Evolutionary conservation across 768 basidiomycete species (phyloP).

Genomic region (Leccinum subgranulosum): DNA sequence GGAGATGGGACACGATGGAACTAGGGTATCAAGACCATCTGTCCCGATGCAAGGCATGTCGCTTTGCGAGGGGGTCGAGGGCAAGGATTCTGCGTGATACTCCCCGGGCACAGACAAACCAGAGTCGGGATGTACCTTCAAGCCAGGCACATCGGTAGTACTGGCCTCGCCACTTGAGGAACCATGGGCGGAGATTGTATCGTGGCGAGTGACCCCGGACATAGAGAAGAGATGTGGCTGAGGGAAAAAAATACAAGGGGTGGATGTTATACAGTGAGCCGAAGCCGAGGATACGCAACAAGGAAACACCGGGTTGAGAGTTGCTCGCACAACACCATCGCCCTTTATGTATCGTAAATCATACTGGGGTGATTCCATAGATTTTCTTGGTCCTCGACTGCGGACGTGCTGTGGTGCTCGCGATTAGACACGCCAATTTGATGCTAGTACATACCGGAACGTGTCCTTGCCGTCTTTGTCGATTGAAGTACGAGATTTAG

Average conservation of each 20-base stretch:
- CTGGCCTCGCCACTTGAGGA: neutral
- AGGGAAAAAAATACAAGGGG: neutral
- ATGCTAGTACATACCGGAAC: neutral
- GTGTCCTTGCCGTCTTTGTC: constrained; percentile 10
- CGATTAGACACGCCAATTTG: constrained; percentile 7
- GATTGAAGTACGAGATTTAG: neutral
- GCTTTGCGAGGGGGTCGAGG: neutral
- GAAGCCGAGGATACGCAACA: neutral
- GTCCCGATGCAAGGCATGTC: neutral
- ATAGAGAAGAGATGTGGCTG: neutral
- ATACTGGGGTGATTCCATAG: neutral
- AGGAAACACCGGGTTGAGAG: neutral
- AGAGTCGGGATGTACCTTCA: neutral
- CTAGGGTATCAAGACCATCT: constrained; percentile 1
- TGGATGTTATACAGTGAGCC: neutral
- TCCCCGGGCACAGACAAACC: neutral
- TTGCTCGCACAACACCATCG: neutral
- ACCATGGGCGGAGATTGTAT: neutral
- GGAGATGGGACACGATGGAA: constrained; percentile 4
- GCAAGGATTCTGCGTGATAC: neutral
- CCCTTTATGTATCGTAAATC: constrained; percentile 12
- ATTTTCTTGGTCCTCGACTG: constrained; percentile 2
- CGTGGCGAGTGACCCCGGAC: neutral
- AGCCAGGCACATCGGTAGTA: neutral
- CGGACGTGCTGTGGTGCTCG: neutral